Conservation (phyloP, 2,329 filamentous ascomycete species). For the Botrytis hyacinthi region DNA sequence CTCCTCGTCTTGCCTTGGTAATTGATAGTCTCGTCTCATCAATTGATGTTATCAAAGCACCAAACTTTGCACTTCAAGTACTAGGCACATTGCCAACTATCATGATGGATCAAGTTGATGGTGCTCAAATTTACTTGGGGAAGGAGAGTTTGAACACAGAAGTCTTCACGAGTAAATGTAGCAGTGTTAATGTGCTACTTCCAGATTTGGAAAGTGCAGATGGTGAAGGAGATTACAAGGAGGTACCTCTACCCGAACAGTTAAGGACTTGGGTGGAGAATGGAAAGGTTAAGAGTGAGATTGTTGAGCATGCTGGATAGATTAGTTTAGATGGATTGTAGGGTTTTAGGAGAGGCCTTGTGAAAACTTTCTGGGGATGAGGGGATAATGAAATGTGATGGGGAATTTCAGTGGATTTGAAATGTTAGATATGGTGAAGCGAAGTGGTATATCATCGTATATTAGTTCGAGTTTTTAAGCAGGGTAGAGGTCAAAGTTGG, state of each 20-base stretch:
- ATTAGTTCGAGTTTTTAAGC: not conserved
- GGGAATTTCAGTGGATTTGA: not conserved
- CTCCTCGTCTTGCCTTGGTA: slow-evolving; percentile 75
- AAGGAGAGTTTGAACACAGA: slow-evolving; percentile 76
- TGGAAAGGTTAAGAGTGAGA: slow-evolving; percentile 82
- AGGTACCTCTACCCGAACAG: slow-evolving; percentile 85
- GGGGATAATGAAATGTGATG: not conserved
- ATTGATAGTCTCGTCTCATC: slow-evolving; percentile 87
- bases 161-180: slow-evolving; percentile 86
- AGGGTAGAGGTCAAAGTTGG: not conserved
- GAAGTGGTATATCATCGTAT: not conserved
- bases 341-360: not conserved
- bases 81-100: slow-evolving; percentile 82
- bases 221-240: slow-evolving; percentile 77
- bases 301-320: slow-evolving; percentile 89
- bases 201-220: slow-evolving; percentile 54
- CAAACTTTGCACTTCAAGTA: slow-evolving; percentile 93
- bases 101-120: slow-evolving; percentile 89
- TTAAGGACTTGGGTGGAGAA: slow-evolving; percentile 74
- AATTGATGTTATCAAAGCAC: slow-evolving; percentile 91
- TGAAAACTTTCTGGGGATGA: not conserved
- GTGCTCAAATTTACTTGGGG: slow-evolving; percentile 82
- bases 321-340: slow-evolving; percentile 7
- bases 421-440: not conserved
- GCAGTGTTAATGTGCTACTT: slow-evolving; percentile 83